Percentiles rank a stretch among this genome's conserved stretches.
These are phyloP conservation scores for Ampelomyces quisqualis DNA, from an alignment of 2,329 filamentous ascomycete species.

Conservation along the genomic window DNA sequence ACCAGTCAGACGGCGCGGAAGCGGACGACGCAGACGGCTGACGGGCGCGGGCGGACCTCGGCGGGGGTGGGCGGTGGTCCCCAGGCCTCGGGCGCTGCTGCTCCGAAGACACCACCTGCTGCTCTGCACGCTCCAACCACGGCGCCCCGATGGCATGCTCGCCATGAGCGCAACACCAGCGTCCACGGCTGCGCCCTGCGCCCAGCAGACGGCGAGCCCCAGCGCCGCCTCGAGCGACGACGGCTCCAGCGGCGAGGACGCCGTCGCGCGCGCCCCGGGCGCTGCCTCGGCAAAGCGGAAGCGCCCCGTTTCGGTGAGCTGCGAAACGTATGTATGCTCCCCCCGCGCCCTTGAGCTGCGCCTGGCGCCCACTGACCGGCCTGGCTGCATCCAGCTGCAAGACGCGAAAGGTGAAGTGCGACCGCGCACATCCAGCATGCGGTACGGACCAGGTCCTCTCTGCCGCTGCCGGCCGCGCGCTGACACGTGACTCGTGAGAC, in stretches of 20 bases:
- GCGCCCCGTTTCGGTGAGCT: slow-evolving; percentile 56
- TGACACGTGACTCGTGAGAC: neutral
- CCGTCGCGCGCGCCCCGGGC: slow-evolving; percentile 37
- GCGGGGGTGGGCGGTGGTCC: too few species aligned
- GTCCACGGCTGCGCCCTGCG: slow-evolving; percentile 19
- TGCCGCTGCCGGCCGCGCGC: neutral
- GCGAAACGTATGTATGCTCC: slow-evolving; percentile 63
- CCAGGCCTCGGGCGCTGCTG: slow-evolving; percentile 18
- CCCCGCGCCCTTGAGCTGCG: too few species aligned
- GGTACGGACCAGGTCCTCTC: slow-evolving; percentile 24
- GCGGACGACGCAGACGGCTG: too few species aligned
- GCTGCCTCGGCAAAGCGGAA: slow-evolving; percentile 50
- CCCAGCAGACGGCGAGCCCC: slow-evolving; percentile 34
- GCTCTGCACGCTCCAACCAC: slow-evolving; percentile 22
- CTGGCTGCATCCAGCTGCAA: neutral
- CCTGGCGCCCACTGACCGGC: too few species aligned
- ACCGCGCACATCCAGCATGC: slow-evolving; percentile 55
- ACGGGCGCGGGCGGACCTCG: too few species aligned
- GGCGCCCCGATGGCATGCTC: slow-evolving; percentile 23
- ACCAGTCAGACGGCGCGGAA: slow-evolving; percentile 20
- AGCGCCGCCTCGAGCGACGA: slow-evolving; percentile 37
- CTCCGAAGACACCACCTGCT: slow-evolving; percentile 13
- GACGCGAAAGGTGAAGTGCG: slow-evolving; percentile 65
- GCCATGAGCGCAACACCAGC: slow-evolving; percentile 35
- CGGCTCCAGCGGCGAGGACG: slow-evolving; percentile 46